A percentile compares a stretch with the other conserved stretches of the same genome.
Conservation (phyloP, 768 basidiomycete species). For the Rhizopogon roseolus region DNA sequence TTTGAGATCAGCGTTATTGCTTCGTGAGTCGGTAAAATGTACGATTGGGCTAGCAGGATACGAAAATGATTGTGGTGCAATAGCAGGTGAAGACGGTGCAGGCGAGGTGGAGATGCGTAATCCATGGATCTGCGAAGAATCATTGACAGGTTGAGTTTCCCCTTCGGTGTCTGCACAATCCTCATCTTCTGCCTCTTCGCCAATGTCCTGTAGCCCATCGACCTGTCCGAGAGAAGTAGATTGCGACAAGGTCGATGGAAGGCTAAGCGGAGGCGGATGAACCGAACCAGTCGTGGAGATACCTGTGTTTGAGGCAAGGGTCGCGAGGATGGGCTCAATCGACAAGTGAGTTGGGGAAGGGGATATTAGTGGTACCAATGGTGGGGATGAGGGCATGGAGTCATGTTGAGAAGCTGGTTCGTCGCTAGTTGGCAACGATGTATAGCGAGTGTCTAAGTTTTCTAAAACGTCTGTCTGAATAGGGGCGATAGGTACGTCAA, state of each 20-base stretch:
- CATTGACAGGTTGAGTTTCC: constrained; percentile 12
- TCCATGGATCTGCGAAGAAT: constrained; percentile 45
- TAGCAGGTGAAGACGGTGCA: constrained; percentile 21
- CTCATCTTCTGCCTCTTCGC: constrained; percentile 44
- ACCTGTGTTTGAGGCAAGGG: constrained; percentile 18
- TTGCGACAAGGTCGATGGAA: constrained; percentile 27
- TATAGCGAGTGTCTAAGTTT: neutral
- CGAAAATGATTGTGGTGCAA: constrained; percentile 21
- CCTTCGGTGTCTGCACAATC: constrained; percentile 25
- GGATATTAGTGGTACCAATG: neutral
- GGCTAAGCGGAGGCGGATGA: constrained; percentile 35
- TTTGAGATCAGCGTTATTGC: constrained; percentile 20
- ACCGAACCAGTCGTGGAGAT: constrained; percentile 14
- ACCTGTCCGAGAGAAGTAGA: constrained; percentile 19
- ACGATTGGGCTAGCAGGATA: constrained; percentile 17
- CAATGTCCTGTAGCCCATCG: constrained; percentile 51
- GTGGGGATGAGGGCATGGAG: constrained; percentile 9
- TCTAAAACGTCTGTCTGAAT: constrained; percentile 16
- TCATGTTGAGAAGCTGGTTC: neutral
- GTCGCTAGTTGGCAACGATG: neutral
- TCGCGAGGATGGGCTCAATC: constrained; percentile 54
- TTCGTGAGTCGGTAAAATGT: constrained; percentile 10
- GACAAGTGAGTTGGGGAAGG: neutral
- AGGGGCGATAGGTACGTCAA: constrained; percentile 15
- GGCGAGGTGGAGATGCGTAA: constrained; percentile 49